Evolutionary conservation across 2,329 filamentous ascomycete genomes (phyloP).

Genomic region (Pseudocercospora crystallina): DNA sequence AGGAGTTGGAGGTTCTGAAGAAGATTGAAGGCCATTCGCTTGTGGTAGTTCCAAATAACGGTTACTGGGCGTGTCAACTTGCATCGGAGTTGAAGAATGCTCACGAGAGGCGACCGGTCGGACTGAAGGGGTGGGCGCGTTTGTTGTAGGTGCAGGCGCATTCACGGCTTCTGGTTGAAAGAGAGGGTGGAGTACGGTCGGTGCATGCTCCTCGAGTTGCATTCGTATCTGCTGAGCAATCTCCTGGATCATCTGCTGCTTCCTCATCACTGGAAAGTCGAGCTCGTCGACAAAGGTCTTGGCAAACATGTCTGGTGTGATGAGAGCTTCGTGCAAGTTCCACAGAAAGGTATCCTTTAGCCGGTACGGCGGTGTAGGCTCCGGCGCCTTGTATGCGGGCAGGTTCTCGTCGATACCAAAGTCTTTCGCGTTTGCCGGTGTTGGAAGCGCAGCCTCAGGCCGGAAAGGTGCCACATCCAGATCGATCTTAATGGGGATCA

Average conservation of each 20-base stretch:
- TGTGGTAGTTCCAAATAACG: conserved; percentile 44
- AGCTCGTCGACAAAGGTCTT: conserved; percentile 85
- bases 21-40: conserved; percentile 48
- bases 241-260: conserved; percentile 65
- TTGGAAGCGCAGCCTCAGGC: conserved; percentile 64
- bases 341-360: conserved; percentile 95
- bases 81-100: conserved; percentile 46
- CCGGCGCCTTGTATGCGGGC: conserved; percentile 76
- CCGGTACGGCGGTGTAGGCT: conserved; percentile 78
- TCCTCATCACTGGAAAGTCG: conserved; percentile 74
- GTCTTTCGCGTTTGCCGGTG: conserved; percentile 59
- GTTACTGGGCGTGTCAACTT: conserved; percentile 28
- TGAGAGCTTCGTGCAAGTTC: conserved; percentile 93
- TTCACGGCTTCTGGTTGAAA: conserved; percentile 62
- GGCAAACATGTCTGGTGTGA: conserved; percentile 96
- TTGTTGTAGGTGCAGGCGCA: conserved; percentile 30
- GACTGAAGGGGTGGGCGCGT: conserved; percentile 33
- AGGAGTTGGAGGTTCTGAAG: conserved; percentile 46
- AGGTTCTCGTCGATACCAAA: conserved; percentile 67
- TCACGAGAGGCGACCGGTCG: conserved; percentile 50
- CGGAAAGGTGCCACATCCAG: conserved; percentile 81
- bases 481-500: conserved; percentile 96
- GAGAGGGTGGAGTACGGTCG: conserved; percentile 86
- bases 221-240: conserved; percentile 94
- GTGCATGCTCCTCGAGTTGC: conserved; percentile 93